Conservation (phyloP, 1,284 basidiomycete species). For the Microbotryum lychnidis-dioicae region DNA sequence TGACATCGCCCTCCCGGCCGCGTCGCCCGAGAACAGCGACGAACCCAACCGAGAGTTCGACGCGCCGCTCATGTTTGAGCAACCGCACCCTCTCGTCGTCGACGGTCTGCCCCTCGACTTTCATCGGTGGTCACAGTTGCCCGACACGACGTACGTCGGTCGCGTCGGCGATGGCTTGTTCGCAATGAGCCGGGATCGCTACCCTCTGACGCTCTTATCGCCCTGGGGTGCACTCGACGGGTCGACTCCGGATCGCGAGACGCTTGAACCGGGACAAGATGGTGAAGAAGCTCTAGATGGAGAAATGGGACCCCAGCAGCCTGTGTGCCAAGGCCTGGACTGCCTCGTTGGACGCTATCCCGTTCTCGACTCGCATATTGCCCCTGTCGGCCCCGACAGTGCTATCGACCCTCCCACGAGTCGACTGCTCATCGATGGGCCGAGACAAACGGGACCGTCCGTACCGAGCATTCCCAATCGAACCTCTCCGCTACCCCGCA, state of each 20-base stretch:
- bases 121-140: constrained; percentile 42
- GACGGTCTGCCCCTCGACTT: constrained; percentile 42
- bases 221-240: constrained; percentile 9
- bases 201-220: constrained; percentile 63
- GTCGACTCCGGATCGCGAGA: not conserved
- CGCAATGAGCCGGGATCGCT: constrained; percentile 64
- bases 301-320: not conserved
- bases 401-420: constrained; percentile 13
- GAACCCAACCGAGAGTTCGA: constrained; percentile 33
- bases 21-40: constrained; percentile 9
- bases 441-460: constrained; percentile 12
- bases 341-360: constrained; percentile 24
- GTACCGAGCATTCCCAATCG: constrained; percentile 13
- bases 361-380: constrained; percentile 6
- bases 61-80: constrained; percentile 63
- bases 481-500: constrained; percentile 13
- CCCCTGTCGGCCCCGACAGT: constrained; percentile 2
- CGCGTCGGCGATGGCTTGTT: constrained; percentile 60
- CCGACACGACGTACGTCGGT: constrained; percentile 55
- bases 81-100: constrained; percentile 61
- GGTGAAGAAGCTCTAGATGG: not conserved
- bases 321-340: constrained; percentile 10
- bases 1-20: constrained; percentile 53
- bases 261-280: constrained; percentile 1
- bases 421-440: constrained; percentile 17